Conservation (phyloP, 768 basidiomycete genomes). For the Leccinellum rugosiceps region DNA sequence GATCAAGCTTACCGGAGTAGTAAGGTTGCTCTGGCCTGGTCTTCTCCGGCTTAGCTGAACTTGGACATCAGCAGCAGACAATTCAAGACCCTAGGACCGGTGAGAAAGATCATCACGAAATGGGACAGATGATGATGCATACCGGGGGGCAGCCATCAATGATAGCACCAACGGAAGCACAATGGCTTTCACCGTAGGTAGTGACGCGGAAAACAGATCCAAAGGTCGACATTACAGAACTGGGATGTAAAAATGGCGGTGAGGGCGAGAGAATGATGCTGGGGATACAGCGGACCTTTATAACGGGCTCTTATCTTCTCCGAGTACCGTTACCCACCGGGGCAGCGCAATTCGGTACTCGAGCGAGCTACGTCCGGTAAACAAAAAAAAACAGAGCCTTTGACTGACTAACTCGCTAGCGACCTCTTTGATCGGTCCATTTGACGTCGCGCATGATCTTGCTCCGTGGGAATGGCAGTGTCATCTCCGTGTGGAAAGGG, state of each 20-base stretch:
- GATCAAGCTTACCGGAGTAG: slow-evolving; percentile 74
- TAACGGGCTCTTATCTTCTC: slow-evolving; percentile 2
- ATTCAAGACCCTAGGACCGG: slow-evolving; percentile 65
- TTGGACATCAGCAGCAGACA: slow-evolving; percentile 84
- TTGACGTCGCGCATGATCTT: neutral
- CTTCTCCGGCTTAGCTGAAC: slow-evolving; percentile 85
- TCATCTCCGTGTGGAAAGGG: slow-evolving; percentile 2
- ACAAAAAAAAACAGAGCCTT: neutral
- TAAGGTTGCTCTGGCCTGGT: slow-evolving; percentile 95
- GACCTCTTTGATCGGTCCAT: neutral
- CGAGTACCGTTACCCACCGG: too few relatives aligned
- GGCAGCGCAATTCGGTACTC: slow-evolving; percentile 24
- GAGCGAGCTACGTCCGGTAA: slow-evolving; percentile 8
- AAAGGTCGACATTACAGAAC: slow-evolving; percentile 81
- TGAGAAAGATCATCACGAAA: slow-evolving; percentile 11
- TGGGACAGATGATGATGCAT: slow-evolving; percentile 26
- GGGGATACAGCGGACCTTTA: slow-evolving; percentile 19
- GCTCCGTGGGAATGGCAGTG: slow-evolving; percentile 22
- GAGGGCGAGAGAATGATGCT: slow-evolving; percentile 6
- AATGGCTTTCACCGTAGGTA: slow-evolving; percentile 98
- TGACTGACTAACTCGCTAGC: neutral
- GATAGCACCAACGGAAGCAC: slow-evolving; percentile 94
- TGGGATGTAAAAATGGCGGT: slow-evolving; percentile 6
- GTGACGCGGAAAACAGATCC: slow-evolving; percentile 91
- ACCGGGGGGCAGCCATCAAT: slow-evolving; percentile 98